Percentiles rank a stretch among this genome's conserved stretches.
phyloP scores from a whole-genome alignment of 2,329 filamentous ascomycete species.

The Stachybotrys chlorohalonatus region DNA sequence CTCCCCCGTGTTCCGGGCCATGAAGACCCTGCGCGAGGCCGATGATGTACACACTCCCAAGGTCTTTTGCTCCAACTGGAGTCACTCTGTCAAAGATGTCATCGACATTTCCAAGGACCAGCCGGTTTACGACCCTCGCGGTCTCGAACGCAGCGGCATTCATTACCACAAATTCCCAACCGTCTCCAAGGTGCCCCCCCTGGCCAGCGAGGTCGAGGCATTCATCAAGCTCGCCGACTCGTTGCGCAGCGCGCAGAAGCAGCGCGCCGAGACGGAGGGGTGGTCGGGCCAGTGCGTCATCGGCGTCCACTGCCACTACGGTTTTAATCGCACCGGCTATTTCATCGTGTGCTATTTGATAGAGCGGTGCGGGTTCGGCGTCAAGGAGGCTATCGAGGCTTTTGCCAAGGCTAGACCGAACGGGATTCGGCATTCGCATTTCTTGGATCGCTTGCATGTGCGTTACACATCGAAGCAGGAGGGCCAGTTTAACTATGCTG shows the following conservation, averaged over 20 bases:
- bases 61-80: constrained; percentile 61
- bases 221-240: constrained; percentile 51
- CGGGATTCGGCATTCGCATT: constrained; percentile 84
- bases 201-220: constrained; percentile 38
- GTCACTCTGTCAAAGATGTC: constrained; percentile 59
- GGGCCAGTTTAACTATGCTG: not conserved
- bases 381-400: constrained; percentile 69
- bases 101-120: constrained; percentile 88
- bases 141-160: constrained; percentile 56
- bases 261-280: constrained; percentile 25
- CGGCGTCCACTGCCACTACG: constrained; percentile 91
- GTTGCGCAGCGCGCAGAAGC: constrained; percentile 44
- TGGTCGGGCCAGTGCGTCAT: constrained; percentile 41
- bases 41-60: constrained; percentile 74
- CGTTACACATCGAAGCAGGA: constrained; percentile 43
- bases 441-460: constrained; percentile 74
- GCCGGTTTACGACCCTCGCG: constrained; percentile 76
- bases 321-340: constrained; percentile 90
- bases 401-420: constrained; percentile 67
- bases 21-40: constrained; percentile 88
- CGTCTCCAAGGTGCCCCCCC: constrained; percentile 81
- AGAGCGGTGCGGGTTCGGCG: constrained; percentile 61
- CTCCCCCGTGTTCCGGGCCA: constrained; percentile 65
- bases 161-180: constrained; percentile 83
- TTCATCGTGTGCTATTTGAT: constrained; percentile 88